Percentiles rank a stretch among this genome's conserved stretches.
phyloP scores from a whole-genome alignment of 129 eudicot species.

The Erigeron canadensis region DNA sequence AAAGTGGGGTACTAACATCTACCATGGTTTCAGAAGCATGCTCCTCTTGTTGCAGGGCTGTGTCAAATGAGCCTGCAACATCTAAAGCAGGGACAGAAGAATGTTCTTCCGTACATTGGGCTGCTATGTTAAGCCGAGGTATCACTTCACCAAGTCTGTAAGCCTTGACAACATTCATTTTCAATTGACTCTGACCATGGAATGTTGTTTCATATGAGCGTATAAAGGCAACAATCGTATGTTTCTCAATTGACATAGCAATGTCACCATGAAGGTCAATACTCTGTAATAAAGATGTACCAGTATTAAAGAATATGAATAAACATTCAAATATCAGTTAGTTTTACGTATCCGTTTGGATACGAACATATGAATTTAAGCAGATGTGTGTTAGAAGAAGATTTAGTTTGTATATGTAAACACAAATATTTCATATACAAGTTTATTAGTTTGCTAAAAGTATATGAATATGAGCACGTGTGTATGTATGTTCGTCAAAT shows the following conservation, averaged over 20 bases:
- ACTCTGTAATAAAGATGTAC: not conserved
- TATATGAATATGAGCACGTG: too few relatives aligned
- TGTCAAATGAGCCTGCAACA: not conserved
- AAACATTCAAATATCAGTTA: too few relatives aligned
- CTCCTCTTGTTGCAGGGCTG: not conserved
- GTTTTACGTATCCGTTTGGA: too few relatives aligned
- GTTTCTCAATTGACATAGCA: not conserved
- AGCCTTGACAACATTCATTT: not conserved
- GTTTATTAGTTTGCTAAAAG: too few relatives aligned
- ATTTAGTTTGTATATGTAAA: too few relatives aligned
- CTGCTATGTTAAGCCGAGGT: not conserved
- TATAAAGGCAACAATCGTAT: constrained; percentile 1
- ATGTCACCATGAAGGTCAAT: not conserved
- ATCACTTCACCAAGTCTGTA: not conserved
- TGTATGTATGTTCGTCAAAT: too few relatives aligned
- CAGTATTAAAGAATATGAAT: not conserved
- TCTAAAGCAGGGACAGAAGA: not conserved
- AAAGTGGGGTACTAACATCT: not conserved
- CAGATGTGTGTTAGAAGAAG: too few relatives aligned
- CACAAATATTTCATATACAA: too few relatives aligned
- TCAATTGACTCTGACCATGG: not conserved
- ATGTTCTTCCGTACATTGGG: not conserved
- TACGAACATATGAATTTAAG: too few relatives aligned
- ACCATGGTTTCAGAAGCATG: not conserved
- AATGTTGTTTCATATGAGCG: not conserved